Evolutionary conservation across 257 asterid species (phyloP).

Genomic region (Hygrophila difformis): DNA sequence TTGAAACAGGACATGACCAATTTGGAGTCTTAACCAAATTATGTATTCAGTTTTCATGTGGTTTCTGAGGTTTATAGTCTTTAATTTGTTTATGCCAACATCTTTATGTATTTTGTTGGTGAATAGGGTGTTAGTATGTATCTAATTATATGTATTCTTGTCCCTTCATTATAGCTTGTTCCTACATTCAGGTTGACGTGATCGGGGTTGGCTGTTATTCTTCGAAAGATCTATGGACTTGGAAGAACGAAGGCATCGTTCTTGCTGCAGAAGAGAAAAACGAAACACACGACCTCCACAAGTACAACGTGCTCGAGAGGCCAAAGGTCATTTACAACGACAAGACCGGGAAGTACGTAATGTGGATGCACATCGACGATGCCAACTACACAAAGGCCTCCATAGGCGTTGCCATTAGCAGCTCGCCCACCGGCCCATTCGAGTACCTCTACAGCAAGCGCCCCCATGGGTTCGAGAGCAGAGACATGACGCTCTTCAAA

Average conservation of each 20-base stretch:
- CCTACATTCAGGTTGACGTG: constrained; percentile 67
- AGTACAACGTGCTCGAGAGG: constrained; percentile 76
- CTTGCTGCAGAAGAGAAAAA: constrained; percentile 76
- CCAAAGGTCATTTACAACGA: constrained; percentile 89
- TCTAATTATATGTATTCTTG: no score
- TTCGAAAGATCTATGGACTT: constrained; percentile 83
- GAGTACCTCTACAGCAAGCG: constrained; percentile 61
- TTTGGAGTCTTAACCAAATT: no score
- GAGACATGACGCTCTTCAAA: constrained; percentile 96
- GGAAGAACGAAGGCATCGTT: constrained; percentile 93
- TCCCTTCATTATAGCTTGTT: no score
- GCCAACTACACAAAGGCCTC: constrained; percentile 90
- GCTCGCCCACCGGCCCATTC: constrained; percentile 76
- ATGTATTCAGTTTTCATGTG: no score
- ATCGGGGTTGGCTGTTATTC: constrained; percentile 97
- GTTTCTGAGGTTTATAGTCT: no score
- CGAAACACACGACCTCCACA: constrained; percentile 90
- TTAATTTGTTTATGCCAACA: no score
- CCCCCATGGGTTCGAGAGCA: constrained; percentile 87
- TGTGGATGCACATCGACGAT: constrained; percentile 99
- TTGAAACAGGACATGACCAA: no score
- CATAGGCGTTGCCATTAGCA: no score
- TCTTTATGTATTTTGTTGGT: no score
- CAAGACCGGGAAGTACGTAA: constrained; percentile 54
- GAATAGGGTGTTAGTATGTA: no score